These are phyloP conservation scores for Hyphopichia wangnamkhiaoensis DNA, from an alignment of 1,139 yeast species.

Conservation along the genomic window DNA sequence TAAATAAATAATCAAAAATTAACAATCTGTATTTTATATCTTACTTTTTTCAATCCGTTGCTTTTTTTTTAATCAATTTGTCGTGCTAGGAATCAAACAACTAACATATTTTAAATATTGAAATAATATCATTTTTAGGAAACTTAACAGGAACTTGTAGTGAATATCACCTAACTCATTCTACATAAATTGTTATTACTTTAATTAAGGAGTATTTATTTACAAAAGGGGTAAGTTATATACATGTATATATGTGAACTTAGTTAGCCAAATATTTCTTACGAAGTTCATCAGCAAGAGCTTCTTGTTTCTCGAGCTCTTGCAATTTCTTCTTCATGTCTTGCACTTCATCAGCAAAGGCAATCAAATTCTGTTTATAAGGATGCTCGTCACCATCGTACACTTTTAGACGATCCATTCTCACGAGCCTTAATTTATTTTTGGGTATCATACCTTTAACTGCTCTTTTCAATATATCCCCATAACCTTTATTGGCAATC, in stretches of 20 bases:
- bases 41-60: neutral
- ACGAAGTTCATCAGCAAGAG: constrained; percentile 33
- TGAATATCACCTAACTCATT: no score
- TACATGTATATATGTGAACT: constrained; percentile 4
- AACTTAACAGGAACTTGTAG: no score
- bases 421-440: constrained; percentile 74
- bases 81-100: no score
- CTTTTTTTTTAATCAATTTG: neutral
- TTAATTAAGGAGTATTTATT: constrained; percentile 6
- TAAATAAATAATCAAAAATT: neutral
- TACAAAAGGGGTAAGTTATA: constrained; percentile 10
- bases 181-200: no score
- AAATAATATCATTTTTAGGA: constrained; percentile 4
- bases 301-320: constrained; percentile 41
- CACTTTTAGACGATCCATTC: constrained; percentile 82
- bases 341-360: constrained; percentile 81
- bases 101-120: constrained; percentile 1
- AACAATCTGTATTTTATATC: neutral
- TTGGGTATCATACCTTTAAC: constrained; percentile 97
- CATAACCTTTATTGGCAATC: constrained; percentile 78
- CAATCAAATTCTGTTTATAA: constrained; percentile 76
- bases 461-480: constrained; percentile 79
- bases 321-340: constrained; percentile 44
- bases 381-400: constrained; percentile 91
- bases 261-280: constrained; percentile 33